Evolutionary conservation across 805 yeast species (phyloP), one percentile per base, ranked within the genome.

Genomic region (Candida multigemmis): DNA sequence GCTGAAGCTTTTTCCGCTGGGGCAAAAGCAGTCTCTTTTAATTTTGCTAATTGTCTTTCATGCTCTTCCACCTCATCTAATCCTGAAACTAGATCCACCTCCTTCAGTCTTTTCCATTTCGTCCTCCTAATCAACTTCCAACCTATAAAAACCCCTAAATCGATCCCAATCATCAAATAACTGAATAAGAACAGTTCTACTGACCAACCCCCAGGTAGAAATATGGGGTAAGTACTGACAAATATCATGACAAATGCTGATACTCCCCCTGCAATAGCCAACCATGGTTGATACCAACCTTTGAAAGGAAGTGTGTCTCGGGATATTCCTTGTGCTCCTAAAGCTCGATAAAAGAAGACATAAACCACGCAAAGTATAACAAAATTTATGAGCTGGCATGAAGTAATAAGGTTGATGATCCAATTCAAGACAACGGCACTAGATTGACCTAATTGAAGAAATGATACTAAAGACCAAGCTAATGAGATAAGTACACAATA

Each of bases 391-490:
- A 47, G 38, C 31, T 46, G 53, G 22, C 53, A 47, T 10, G 55
- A 46, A 1, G 60, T 53, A 31, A 53, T 50, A 21, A 53, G 29
- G 26, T 50, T 53, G 27, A 50, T 43, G 32, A 53, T 53, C 60
- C 60, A 53, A 32, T 43, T 31, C 26, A 53, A 44, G n/a, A 53
- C 60, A 17, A 31, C 30, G 7, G 50, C 31, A 2, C 58, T 41
- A 7, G 41, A 42, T 11, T 44, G 42, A 8, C 68, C 65, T 34
- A 66, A 44, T 35, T 79, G 91, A 42, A 81, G 50, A 35, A 81
- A 69, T 12, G 86, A 70, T 12, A 81, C 46, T 23, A 76, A 52
- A 0, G 83, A 75, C 69, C 84, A 78, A 19, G 47, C 36, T 20
- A 64, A 42, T 2, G 68, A 53, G 2, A 61, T 39, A 18, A 56